A percentile compares a stretch with the other conserved stretches of the same genome.
phyloP scores from a whole-genome alignment of 192 early-diverging fungal genomes.

The Physocladia obscura region DNA sequence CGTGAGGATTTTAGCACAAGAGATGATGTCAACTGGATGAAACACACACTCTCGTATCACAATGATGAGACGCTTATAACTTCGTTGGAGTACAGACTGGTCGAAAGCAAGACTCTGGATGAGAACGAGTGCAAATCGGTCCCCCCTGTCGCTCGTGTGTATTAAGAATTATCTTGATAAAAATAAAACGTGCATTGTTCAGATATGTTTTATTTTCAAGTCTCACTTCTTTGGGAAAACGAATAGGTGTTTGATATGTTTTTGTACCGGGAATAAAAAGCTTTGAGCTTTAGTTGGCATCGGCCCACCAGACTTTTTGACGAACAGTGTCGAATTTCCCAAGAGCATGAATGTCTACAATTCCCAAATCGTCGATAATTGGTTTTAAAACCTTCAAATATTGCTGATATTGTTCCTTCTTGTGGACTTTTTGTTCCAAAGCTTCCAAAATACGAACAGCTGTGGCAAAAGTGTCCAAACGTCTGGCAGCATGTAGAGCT shows the following conservation, averaged over 20 bases:
- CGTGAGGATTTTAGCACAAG: constrained; percentile 90
- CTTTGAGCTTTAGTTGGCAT: too few species aligned
- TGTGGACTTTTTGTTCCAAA: constrained; percentile 85
- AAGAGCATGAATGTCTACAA: constrained; percentile 85
- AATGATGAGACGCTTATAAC: constrained; percentile 74
- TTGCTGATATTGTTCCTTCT: constrained; percentile 80
- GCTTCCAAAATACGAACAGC: constrained; percentile 94
- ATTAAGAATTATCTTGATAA: constrained; percentile 47
- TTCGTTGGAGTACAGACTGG: constrained; percentile 80
- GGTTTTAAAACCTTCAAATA: constrained; percentile 89
- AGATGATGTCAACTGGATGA: constrained; percentile 95
- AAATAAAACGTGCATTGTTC: neutral
- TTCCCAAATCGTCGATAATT: constrained; percentile 81
- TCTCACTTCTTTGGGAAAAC: too few species aligned
- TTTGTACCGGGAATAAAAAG: too few species aligned
- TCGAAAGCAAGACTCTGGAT: constrained; percentile 80
- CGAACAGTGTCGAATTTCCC: constrained; percentile 52
- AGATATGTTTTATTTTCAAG: too few species aligned
- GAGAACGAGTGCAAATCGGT: constrained; percentile 91
- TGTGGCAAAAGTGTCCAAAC: constrained; percentile 92
- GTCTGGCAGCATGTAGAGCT: constrained; percentile 85
- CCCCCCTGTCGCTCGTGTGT: constrained; percentile 82
- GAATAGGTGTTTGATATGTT: too few species aligned
- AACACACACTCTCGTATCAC: constrained; percentile 96
- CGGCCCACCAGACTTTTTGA: constrained; percentile 46